Evolutionary conservation across 371 early-diverging fungal species (phyloP).

Genomic region (Phascolomyces articulosus): DNA sequence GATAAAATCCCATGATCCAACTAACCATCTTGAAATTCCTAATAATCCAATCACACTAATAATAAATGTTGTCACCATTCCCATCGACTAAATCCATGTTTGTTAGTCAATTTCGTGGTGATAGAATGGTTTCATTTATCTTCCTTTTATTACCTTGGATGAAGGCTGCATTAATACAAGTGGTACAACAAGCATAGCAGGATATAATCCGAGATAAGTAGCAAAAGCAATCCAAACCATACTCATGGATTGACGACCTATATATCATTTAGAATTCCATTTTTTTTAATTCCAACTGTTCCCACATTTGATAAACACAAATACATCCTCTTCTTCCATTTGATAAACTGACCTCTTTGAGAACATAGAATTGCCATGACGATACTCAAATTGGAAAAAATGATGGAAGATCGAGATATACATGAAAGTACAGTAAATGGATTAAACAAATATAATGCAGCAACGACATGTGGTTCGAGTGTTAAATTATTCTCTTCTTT

Average conservation of each 20-base stretch:
- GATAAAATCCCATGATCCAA: constrained; percentile 78
- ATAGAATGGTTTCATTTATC: too few species aligned
- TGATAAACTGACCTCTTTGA: constrained; percentile 48
- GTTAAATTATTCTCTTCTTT: too few species aligned
- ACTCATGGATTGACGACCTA: constrained; percentile 30
- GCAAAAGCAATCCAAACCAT: constrained; percentile 78
- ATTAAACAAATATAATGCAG: constrained; percentile 78
- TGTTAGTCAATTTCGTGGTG: neutral
- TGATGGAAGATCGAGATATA: constrained; percentile 72
- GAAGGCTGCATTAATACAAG: constrained; percentile 44
- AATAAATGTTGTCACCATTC: neutral
- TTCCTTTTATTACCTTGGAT: constrained; percentile 1
- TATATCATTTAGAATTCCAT: neutral
- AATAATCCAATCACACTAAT: constrained; percentile 40
- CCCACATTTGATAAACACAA: too few species aligned
- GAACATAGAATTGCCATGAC: constrained; percentile 70
- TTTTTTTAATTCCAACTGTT: neutral
- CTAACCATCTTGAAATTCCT: constrained; percentile 57
- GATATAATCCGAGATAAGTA: constrained; percentile 82
- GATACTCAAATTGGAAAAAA: constrained; percentile 77
- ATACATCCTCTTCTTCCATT: neutral
- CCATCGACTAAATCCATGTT: neutral
- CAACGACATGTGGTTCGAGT: constrained; percentile 45
- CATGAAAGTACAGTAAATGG: constrained; percentile 81
- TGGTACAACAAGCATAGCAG: constrained; percentile 77